A percentile compares a stretch with the other conserved stretches of the same genome.
phyloP scores from a whole-genome alignment of 257 asterid species.

The Gentiana dahurica region DNA sequence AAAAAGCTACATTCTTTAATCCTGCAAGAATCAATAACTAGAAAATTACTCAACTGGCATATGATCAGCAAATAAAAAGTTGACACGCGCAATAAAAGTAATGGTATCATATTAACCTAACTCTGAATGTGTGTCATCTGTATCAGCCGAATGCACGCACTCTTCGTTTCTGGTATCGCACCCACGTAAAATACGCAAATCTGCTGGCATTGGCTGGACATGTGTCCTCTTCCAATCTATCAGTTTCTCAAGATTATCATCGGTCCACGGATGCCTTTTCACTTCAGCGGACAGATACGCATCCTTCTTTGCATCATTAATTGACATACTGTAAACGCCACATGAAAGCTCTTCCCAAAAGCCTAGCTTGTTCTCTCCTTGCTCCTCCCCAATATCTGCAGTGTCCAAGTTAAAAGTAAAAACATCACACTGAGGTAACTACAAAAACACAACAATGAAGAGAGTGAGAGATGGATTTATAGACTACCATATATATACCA shows the following conservation, averaged over 20 bases:
- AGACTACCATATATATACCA: constrained; percentile 30
- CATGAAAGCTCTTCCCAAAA: constrained; percentile 98
- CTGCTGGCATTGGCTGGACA: constrained; percentile 47
- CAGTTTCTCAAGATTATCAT: constrained; percentile 50
- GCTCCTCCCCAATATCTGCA: constrained; percentile 36
- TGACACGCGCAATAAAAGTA: background rate
- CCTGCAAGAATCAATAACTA: constrained; percentile 21
- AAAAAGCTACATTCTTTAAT: constrained; percentile 15
- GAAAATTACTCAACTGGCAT: constrained; percentile 2
- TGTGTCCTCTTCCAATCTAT: constrained; percentile 74
- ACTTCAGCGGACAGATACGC: constrained; percentile 36
- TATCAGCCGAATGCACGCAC: constrained; percentile 16
- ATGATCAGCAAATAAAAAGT: background rate
- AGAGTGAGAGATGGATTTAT: background rate
- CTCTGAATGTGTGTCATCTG: constrained; percentile 14
- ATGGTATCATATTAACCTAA: constrained; percentile 29
- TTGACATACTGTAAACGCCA: constrained; percentile 69
- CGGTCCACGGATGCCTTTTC: constrained; percentile 69
- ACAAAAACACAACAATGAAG: background rate
- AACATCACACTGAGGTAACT: background rate
- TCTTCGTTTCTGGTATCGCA: constrained; percentile 19
- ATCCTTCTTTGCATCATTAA: constrained; percentile 23
- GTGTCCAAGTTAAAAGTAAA: background rate
- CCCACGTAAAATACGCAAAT: constrained; percentile 14
- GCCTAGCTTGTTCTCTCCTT: constrained; percentile 28